Evolutionary conservation across 1,284 basidiomycete species (phyloP).

Genomic region (Somion occarium): DNA sequence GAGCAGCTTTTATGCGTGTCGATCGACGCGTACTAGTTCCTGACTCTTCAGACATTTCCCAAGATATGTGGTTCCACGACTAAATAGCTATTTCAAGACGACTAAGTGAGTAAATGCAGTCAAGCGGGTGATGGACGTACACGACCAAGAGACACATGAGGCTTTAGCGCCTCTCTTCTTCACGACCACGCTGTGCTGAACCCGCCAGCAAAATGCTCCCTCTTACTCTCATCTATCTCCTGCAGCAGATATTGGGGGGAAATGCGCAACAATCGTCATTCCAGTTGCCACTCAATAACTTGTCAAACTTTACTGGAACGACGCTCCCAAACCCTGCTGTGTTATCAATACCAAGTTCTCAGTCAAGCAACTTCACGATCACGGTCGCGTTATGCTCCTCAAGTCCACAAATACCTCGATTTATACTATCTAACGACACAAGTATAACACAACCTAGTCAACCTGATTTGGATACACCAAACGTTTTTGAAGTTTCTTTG

Average conservation of each 20-base stretch:
- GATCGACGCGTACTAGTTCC: not conserved
- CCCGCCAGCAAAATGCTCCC: conserved; percentile 14
- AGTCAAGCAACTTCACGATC: conserved; percentile 38
- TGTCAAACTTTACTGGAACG: conserved; percentile 15
- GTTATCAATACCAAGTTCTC: conserved; percentile 30
- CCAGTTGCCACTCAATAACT: conserved; percentile 17
- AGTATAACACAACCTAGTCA: conserved; percentile 36
- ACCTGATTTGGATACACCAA: conserved; percentile 30
- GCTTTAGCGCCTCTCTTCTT: not conserved
- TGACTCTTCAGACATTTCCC: not conserved
- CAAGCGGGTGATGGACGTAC: not conserved
- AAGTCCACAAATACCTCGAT: conserved; percentile 34
- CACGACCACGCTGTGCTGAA: not conserved
- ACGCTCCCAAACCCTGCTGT: conserved; percentile 19
- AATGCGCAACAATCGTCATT: conserved; percentile 17
- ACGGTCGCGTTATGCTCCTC: conserved; percentile 55
- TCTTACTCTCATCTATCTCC: conserved; percentile 17
- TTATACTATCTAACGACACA: conserved; percentile 54
- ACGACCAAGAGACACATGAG: not conserved
- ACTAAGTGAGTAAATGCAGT: too few species aligned
- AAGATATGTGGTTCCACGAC: not conserved
- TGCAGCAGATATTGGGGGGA: conserved; percentile 18
- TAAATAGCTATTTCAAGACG: not conserved
- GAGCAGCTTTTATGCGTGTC: not conserved
- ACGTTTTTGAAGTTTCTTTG: conserved; percentile 47